Base-by-base conservation (phyloP, 176 grass and related monocot genomes). In the Tuctoria greenei region DNA sequence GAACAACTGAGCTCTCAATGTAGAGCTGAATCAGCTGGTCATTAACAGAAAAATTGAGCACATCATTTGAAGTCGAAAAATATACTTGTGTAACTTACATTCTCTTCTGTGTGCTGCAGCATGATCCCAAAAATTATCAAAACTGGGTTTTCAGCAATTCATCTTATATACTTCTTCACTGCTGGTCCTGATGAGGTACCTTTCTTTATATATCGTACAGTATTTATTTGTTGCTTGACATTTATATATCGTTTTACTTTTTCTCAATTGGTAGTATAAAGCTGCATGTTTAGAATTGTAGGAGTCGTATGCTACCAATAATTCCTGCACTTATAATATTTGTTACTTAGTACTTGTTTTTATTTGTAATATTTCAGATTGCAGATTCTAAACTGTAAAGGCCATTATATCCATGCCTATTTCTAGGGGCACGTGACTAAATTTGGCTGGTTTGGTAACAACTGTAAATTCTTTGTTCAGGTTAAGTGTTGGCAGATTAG, bases 401-500 rank as follows among this genome's bases (percentile, higher is more conserved):
- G 3, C 20, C 14, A 40, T 69, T 70, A 10, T 72, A 6, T 52
- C 37, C 11, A 49, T 83, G 67, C 72, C 64, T 39, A 39, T 74
- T 45, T 37, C 10, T 24, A 69, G 17, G 81, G 58, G 60, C 66
- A 36, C 79, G 6, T 78, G 27, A 80, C 46, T 40, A 74, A 41
- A 21, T 42, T 83, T 47, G 28, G 10, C 47, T 66, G 28, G 75
- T 69, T 74, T 67, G 38, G 10, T 36, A 21, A 79, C 11, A 64
- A 31, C 17, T 25, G 4, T 77, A 24, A 63, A 60, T 82, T 61
- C 6, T 64, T 58, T 70, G 20, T 76, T 82, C 85, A 98, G 95
- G 95, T 98, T 3, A 98, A 95, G 79, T 98, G 95, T 71, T 98
- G 95, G 95, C 95, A 98, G 73, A 98, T 98, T 76, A 98, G 91